These are phyloP conservation scores for Mycena crocata DNA, from an alignment of 768 basidiomycete genomes.

Conservation along the genomic window DNA sequence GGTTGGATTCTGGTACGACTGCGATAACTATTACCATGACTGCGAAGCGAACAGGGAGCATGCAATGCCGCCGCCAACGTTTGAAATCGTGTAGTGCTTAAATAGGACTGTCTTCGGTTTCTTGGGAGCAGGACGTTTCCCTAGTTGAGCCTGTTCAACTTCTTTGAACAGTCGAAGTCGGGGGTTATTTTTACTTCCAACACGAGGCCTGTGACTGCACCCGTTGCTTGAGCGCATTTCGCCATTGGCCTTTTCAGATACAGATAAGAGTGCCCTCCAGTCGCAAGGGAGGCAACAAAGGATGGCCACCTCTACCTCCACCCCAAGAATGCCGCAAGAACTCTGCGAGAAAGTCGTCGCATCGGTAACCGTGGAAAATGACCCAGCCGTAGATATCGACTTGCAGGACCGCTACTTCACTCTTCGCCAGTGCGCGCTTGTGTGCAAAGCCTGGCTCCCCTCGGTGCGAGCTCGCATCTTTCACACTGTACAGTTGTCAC, in stretches of 20 bases:
- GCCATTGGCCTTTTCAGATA: no score
- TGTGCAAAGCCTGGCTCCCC: constrained; percentile 7
- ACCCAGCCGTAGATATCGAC: not conserved
- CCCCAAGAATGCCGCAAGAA: not conserved
- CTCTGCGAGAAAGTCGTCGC: constrained; percentile 8
- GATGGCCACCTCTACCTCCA: not conserved
- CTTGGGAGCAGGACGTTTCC: no score
- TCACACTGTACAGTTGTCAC: not conserved
- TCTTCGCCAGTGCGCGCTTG: constrained; percentile 1
- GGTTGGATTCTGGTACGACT: constrained; percentile 34
- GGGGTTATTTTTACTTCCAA: no score
- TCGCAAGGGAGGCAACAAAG: no score
- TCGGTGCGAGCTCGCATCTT: constrained; percentile 3
- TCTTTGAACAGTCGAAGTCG: no score
- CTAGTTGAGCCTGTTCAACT: no score
- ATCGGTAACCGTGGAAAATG: not conserved
- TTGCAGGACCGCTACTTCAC: not conserved
- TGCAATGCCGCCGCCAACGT: not conserved
- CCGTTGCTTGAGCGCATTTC: no score
- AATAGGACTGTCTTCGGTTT: no score
- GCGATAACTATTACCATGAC: constrained; percentile 21
- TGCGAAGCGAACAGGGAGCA: not conserved
- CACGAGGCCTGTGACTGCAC: no score
- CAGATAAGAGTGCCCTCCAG: no score
- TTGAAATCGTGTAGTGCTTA: not conserved